Percentiles rank a stretch among this genome's conserved stretches.
Evolutionary conservation across 805 yeast species (phyloP).

Genomic region (Candida andamanensis): DNA sequence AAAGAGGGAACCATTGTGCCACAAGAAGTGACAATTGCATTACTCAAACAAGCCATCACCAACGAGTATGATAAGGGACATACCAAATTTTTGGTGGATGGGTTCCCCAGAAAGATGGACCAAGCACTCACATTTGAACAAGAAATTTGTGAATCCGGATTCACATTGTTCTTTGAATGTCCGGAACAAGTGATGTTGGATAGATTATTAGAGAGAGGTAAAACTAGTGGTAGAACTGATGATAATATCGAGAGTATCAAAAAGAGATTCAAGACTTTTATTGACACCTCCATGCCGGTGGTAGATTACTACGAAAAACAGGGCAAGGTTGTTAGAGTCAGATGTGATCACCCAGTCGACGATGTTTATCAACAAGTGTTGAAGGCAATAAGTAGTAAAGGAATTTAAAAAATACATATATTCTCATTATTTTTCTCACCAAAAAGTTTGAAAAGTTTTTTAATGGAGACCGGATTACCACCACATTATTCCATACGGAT

Average conservation of each 20-base stretch:
- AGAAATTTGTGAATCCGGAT: conserved; percentile 60
- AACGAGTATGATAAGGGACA: conserved; percentile 46
- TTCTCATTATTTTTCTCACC: conserved; percentile 1
- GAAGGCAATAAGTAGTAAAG: conserved; percentile 48
- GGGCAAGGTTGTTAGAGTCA: conserved; percentile 69
- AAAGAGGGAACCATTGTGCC: conserved; percentile 91
- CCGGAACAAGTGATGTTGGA: conserved; percentile 78
- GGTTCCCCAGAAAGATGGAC: conserved; percentile 98
- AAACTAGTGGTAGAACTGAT: conserved; percentile 91
- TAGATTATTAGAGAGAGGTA: conserved; percentile 84
- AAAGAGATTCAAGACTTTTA: conserved; percentile 81
- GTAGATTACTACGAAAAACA: conserved; percentile 74
- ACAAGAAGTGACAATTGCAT: conserved; percentile 81
- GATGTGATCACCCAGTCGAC: conserved; percentile 78
- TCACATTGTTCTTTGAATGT: conserved; percentile 75
- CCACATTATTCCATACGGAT: conserved; percentile 75
- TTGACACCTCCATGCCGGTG: conserved; percentile 91
- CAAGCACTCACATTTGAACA: conserved; percentile 93
- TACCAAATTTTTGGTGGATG: conserved; percentile 78
- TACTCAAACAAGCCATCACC: conserved; percentile 73
- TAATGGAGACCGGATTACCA: conserved; percentile 68
- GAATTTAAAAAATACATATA: conserved; percentile 14
- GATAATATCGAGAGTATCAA: conserved; percentile 88
- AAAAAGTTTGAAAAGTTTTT: conserved; percentile 1
- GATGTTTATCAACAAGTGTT: conserved; percentile 68